Conservation (phyloP, 768 basidiomycete genomes). For the Piloderma croceum region DNA sequence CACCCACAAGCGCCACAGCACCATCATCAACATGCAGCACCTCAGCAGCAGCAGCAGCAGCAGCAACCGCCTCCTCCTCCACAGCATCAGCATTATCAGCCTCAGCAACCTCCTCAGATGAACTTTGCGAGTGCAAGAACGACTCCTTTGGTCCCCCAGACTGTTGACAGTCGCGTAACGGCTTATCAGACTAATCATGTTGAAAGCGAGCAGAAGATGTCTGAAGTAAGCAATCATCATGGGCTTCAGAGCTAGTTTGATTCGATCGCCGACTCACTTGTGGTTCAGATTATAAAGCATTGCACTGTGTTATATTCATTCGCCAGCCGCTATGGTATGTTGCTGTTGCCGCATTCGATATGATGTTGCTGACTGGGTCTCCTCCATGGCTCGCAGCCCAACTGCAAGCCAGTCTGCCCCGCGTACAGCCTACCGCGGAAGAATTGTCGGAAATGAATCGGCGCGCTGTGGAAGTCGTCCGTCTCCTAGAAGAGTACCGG, state of each 20-base stretch:
- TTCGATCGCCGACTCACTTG: no score
- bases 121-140: conserved; percentile 31
- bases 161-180: conserved; percentile 39
- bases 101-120: conserved; percentile 10
- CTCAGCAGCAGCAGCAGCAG: conserved; percentile 14
- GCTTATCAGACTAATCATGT: no score
- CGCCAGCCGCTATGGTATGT: conserved; percentile 61
- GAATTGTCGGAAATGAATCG: conserved; percentile 70
- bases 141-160: conserved; percentile 35
- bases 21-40: conserved; percentile 12
- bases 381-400: conserved; percentile 33
- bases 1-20: conserved; percentile 2
- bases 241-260: no score
- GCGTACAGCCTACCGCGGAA: conserved; percentile 44
- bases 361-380: background rate
- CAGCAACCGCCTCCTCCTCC: conserved; percentile 7
- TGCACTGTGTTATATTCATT: conserved; percentile 59
- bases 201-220: no score
- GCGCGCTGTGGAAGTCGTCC: conserved; percentile 60
- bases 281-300: conserved; percentile 53
- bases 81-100: conserved; percentile 5
- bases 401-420: conserved; percentile 41
- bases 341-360: conserved; percentile 2
- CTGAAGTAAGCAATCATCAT: no score
- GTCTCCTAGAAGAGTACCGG: conserved; percentile 58